Conservation (phyloP, 2,329 filamentous ascomycete genomes). For the Xylariales sp. region DNA sequence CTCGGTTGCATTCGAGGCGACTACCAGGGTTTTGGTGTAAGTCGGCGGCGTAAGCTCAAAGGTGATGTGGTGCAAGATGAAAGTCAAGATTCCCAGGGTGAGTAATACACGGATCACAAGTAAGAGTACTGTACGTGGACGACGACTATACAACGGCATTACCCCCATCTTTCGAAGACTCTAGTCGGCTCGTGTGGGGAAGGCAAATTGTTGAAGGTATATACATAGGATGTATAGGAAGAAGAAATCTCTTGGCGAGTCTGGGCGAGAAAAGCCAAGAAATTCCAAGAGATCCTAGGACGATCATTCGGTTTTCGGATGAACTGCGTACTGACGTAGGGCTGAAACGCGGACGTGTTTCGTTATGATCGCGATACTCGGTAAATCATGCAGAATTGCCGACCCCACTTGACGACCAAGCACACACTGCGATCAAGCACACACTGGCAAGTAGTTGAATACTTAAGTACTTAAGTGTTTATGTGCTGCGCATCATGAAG, state of each 20-base stretch:
- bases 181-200: no score
- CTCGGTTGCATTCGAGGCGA: slow-evolving; percentile 1
- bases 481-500: no score
- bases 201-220: neutral
- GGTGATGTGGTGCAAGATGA: neutral
- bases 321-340: neutral
- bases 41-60: neutral
- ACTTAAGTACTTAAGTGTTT: no score
- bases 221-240: neutral
- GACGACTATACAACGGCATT: no score
- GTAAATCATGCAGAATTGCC: no score
- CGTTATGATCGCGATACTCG: no score
- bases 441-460: no score
- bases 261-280: slow-evolving; percentile 2
- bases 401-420: no score
- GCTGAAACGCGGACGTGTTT: no score
- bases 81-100: neutral
- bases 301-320: neutral
- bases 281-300: neutral
- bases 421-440: no score
- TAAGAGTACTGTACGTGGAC: neutral
- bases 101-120: neutral
- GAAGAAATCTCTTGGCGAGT: neutral
- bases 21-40: slow-evolving; percentile 1
- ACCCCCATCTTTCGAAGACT: no score